These are phyloP conservation scores for Leishmania tarentolae DNA, from an alignment of 208 protist genomes.

Conservation along the genomic window DNA sequence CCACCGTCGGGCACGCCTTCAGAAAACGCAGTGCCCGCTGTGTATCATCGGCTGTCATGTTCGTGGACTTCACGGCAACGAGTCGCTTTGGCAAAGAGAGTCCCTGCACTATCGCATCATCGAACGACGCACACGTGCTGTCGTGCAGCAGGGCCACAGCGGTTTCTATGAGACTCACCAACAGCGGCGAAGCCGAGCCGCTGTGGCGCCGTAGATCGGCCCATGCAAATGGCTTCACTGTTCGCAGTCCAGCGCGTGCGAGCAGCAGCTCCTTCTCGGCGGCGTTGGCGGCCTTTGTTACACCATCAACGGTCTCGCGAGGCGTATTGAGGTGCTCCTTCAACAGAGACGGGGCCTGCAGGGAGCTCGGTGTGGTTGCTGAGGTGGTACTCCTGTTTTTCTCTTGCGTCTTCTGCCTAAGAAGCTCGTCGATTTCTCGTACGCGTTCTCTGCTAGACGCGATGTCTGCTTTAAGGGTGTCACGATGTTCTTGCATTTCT, in stretches of 20 bases:
- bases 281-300: slow-evolving; percentile 2
- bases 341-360: background rate
- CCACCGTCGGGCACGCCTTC: slow-evolving; percentile 5
- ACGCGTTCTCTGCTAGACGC: slow-evolving; percentile 40
- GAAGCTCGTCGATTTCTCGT: slow-evolving; percentile 26
- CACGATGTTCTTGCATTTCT: slow-evolving; percentile 40
- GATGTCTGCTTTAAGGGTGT: slow-evolving; percentile 27
- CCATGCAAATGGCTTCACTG: slow-evolving; percentile 29
- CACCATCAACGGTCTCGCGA: background rate
- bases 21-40: slow-evolving; percentile 3
- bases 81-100: slow-evolving; percentile 12
- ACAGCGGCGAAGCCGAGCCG: slow-evolving; percentile 4
- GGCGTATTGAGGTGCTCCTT: background rate
- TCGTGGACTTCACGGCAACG: slow-evolving; percentile 4
- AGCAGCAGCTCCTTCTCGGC: slow-evolving; percentile 23
- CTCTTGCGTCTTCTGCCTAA: background rate
- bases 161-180: slow-evolving; percentile 12
- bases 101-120: slow-evolving; percentile 15
- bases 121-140: background rate
- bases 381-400: background rate
- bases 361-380: background rate
- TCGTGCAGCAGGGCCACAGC: slow-evolving; percentile 20
- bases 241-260: slow-evolving; percentile 31
- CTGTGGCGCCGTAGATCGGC: slow-evolving; percentile 17
- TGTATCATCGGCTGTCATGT: slow-evolving; percentile 7